Evolutionary conservation across 2,329 filamentous ascomycete species (phyloP).

Genomic region (Chaetomium olivaceum): DNA sequence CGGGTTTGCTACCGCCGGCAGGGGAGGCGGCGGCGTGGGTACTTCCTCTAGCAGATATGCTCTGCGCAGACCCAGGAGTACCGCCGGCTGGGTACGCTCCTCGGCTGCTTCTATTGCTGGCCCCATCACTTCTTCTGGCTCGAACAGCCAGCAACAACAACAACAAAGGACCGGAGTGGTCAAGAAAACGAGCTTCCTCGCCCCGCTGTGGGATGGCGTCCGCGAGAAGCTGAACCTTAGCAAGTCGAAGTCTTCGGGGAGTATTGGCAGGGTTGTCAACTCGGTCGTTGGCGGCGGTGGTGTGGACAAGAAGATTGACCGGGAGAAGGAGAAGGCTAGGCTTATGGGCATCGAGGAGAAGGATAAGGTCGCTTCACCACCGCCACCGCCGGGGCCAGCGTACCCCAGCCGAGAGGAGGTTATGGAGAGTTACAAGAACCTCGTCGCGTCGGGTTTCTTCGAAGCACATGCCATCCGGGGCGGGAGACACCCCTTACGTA

Average conservation of each 20-base stretch:
- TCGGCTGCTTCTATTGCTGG: neutral
- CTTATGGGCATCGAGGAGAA: neutral
- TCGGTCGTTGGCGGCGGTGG: constrained; percentile 15
- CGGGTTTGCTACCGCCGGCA: neutral
- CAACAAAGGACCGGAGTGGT: constrained; percentile 15
- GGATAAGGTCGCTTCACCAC: neutral
- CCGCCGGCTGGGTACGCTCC: constrained; percentile 14
- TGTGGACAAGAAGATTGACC: neutral
- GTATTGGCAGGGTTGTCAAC: constrained; percentile 24
- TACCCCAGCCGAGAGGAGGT: constrained; percentile 51
- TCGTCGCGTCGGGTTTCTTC: constrained; percentile 61
- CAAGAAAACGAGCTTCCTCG: constrained; percentile 35
- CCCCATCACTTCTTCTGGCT: neutral
- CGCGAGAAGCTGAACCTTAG: constrained; percentile 36
- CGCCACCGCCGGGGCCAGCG: constrained; percentile 7
- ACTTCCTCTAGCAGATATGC: constrained; percentile 10
- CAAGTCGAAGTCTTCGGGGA: constrained; percentile 32
- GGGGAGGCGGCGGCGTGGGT: neutral
- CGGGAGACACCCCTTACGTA: constrained; percentile 47
- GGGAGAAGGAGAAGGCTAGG: constrained; percentile 3
- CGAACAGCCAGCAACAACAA: constrained; percentile 11
- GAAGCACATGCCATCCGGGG: constrained; percentile 59
- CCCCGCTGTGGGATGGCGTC: constrained; percentile 39
- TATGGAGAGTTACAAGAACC: constrained; percentile 56
- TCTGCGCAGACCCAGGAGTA: constrained; percentile 18